Base-by-base conservation (phyloP, 1,284 basidiomycete genomes). In the Dichomitus squalens region DNA sequence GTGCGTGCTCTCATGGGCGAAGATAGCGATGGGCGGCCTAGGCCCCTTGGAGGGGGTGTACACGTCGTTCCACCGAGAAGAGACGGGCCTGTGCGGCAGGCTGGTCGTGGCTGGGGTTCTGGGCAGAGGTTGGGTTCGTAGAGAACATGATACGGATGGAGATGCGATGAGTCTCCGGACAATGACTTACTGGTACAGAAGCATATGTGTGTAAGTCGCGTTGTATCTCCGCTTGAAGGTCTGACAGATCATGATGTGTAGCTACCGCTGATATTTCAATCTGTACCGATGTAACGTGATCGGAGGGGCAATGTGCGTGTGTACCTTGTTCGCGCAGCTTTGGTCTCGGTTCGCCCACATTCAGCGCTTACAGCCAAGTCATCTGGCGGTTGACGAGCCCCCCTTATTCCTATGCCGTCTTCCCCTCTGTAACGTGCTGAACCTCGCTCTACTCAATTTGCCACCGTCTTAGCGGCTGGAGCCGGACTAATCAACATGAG, bases 41-140 rank as follows among this genome's bases (percentile, higher is more conserved):
- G 29, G 64, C 27, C 27, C 27, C 44, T 61, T 2, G 65, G 60
- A 44, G 71, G 69, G 20, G 73, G 68, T 52, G 72, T 71, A 53
- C 67, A 71, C 41, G 71, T 69, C n/a, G 57, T 72, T 33, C 59
- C 76, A 34, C 69, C 72, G 50, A 60, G 69, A 60, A 57, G 68
- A 55, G 63, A 68, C 41, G 53, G 63, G 50, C 52, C 56, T 8
- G 58, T 58, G 29, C 53, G 63, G 27, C 60, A 70, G 14, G 61
- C 64, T 0, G 75, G 76, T 12, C 53, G 79, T 57, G 67, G 57
- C 21, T 80, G 79, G 79, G 79, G 79, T 12, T 58, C 66, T 14
- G 79, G 79, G 29, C 63, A 73, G 12, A 69, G 77, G 34, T 64
- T 80, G 16, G 78, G 77, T 4, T 50, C 52, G 6, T 65, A 40